Percentiles rank a stretch among this genome's conserved stretches.
Conservation (phyloP, 768 basidiomycete species). For the Leccinum longicurvipes region DNA sequence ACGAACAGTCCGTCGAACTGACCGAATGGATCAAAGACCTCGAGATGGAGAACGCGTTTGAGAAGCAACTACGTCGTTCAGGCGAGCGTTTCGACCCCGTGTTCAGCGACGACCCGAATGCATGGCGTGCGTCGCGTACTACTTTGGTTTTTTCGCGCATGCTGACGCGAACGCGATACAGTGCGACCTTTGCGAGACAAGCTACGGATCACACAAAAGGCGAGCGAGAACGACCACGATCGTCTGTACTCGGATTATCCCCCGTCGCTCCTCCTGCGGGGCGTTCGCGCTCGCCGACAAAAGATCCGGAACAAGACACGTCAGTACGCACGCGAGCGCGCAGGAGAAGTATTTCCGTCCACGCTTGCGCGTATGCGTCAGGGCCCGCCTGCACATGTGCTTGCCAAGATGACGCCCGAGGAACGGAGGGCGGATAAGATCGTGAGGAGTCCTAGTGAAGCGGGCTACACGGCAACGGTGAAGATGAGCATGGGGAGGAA, state of each 20-base stretch:
- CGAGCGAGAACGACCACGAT: conserved; percentile 38
- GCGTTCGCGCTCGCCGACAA: conserved; percentile 56
- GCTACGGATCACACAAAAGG: conserved; percentile 29
- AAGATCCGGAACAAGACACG: conserved; percentile 64
- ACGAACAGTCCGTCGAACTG: conserved; percentile 34
- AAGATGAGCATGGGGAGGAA: conserved; percentile 57
- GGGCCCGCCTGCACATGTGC: conserved; percentile 63
- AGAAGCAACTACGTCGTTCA: conserved; percentile 23
- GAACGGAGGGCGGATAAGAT: conserved; percentile 49
- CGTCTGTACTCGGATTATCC: conserved; percentile 46
- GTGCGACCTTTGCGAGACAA: conserved; percentile 36
- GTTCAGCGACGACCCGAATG: conserved; percentile 16
- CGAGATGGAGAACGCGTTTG: conserved; percentile 37
- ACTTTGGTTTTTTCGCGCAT: not conserved
- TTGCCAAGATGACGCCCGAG: conserved; percentile 48
- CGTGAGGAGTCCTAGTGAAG: conserved; percentile 52
- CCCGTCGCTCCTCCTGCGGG: conserved; percentile 43
- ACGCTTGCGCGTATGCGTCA: conserved; percentile 47
- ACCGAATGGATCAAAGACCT: conserved; percentile 35
- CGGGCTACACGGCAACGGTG: conserved; percentile 66
- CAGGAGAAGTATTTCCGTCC: conserved; percentile 54
- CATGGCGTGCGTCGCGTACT: conserved; percentile 19
- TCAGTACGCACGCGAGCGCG: conserved; percentile 56
- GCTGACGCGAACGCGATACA: conserved; percentile 21
- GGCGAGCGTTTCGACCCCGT: conserved; percentile 28